phyloP scores from a whole-genome alignment of 176 grass and related monocot species.

The Elymus sibiricus region DNA sequence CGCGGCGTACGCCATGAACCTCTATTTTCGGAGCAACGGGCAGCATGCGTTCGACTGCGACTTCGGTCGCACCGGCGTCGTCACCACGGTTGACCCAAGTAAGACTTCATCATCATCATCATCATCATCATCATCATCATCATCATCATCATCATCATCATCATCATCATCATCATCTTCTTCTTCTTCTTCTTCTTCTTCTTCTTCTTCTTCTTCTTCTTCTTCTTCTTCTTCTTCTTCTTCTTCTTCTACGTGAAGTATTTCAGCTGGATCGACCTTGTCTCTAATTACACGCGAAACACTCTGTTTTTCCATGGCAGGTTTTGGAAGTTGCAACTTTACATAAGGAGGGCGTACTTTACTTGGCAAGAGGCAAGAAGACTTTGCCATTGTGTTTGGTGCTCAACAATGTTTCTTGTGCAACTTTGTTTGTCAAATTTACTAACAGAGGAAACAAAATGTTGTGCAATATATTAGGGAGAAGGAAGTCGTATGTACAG shows the following conservation, averaged over 20 bases:
- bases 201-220: neutral
- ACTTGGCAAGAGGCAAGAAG: neutral
- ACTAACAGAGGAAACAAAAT: too few relatives aligned
- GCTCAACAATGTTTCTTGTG: neutral
- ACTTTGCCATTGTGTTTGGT: neutral
- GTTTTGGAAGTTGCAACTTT: conserved; percentile 59
- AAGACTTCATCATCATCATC: neutral
- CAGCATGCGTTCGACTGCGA: conserved; percentile 59
- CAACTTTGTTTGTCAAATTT: neutral
- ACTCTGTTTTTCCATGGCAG: conserved; percentile 1
- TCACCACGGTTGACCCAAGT: conserved; percentile 68
- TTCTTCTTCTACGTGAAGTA: neutral
- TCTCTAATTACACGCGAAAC: neutral
- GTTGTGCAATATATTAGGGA: too few relatives aligned
- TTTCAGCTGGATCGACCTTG: neutral
- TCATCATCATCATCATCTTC: too few relatives aligned
- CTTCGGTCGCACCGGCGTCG: conserved; percentile 54
- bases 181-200: neutral
- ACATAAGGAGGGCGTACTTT: conserved; percentile 13
- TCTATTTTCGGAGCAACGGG: conserved; percentile 61
- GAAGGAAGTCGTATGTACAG: too few relatives aligned
- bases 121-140: neutral
- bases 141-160: too few relatives aligned
- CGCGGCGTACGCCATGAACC: conserved; percentile 80
- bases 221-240: neutral